Percentiles rank a stretch among this genome's conserved stretches.
phyloP scores from a whole-genome alignment of 139 green algal genomes.

The Axilococcus clingmanii region DNA sequence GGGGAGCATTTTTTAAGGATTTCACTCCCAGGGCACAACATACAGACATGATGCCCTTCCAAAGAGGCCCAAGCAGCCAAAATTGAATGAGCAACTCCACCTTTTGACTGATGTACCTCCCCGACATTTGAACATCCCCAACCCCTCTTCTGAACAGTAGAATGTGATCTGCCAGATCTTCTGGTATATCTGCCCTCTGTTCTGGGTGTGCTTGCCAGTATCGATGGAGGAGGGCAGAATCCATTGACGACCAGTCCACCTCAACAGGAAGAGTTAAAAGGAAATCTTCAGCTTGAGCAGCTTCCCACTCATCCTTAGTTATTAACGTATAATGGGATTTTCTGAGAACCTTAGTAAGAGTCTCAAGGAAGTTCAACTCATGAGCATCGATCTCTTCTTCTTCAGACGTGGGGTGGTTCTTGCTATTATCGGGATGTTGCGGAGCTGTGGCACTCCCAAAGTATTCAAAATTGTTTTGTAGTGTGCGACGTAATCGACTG shows the following conservation, averaged over 20 bases:
- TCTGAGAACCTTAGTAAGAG: slow-evolving; percentile 51
- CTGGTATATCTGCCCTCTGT: slow-evolving; percentile 2
- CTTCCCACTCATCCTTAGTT: slow-evolving; percentile 42
- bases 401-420: too few relatives aligned
- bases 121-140: slow-evolving; percentile 24
- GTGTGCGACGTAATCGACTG: not conserved
- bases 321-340: slow-evolving; percentile 51
- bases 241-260: slow-evolving; percentile 54
- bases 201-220: slow-evolving; percentile 32
- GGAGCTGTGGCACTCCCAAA: not conserved
- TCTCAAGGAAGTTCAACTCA: slow-evolving; percentile 47
- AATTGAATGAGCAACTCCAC: slow-evolving; percentile 62
- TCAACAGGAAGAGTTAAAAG: slow-evolving; percentile 54
- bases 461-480: slow-evolving; percentile 7
- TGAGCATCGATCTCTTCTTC: slow-evolving; percentile 28
- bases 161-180: slow-evolving; percentile 40
- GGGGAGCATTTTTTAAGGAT: not conserved
- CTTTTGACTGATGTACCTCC: slow-evolving; percentile 60
- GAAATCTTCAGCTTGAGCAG: slow-evolving; percentile 57
- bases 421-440: not conserved
- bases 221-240: slow-evolving; percentile 32
- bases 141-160: slow-evolving; percentile 60
- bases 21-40: not conserved
- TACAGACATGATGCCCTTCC: slow-evolving; percentile 4
- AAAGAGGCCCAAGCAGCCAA: slow-evolving; percentile 29